Base-by-base conservation (phyloP, 345 rosid species). In the Streptanthus diversifolius region DNA sequence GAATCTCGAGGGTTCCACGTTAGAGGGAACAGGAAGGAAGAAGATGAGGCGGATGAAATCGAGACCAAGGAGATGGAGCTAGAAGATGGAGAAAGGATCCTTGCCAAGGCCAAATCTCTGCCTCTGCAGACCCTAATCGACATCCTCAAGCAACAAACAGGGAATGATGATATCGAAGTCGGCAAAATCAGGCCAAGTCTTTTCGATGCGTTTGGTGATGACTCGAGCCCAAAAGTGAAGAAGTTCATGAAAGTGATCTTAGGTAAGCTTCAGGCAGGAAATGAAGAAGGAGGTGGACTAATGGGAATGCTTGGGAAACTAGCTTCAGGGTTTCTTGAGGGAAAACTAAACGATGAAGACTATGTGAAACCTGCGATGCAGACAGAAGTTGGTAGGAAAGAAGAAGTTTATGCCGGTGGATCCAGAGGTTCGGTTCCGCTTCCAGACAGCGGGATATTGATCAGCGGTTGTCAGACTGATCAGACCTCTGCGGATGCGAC, bases 401-500 rank as follows among this genome's bases (percentile, higher is more conserved):
- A 88, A 64, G 99, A 95, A 76, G 93, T 66, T 61, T 91, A 88
- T 67, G 99, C 99, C 0, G 97, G 99, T 73, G n/a, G 82, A 9
- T 63, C 74, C 0, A 87, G 81, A 81, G 86, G 85, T 32, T 63
- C 85, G 8, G 75, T 48, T 63, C 71, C 80, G 27, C 83, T 95
- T 39, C 87, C 99, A 0, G 92, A 84, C 53, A 79, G 85, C 1
- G 99, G 95, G 52, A 83, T 95, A 82, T 79, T 95, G 73, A 81
- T 95, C 54, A 95, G 99, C 1, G 98, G 98, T 39, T 93, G 98
- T 66, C 98, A 93, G 77, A 85, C 87, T 15, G 81, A 90, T 81
- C 98, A 95, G 82, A 89, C 96, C 48, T 95, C 99, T 7, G 99
- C 99, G 0, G 99, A 95, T 51, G 99, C 99, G 6, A 87, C 85